Evolutionary conservation across 768 basidiomycete genomes (phyloP).

Genomic region (Lepiota venenata): DNA sequence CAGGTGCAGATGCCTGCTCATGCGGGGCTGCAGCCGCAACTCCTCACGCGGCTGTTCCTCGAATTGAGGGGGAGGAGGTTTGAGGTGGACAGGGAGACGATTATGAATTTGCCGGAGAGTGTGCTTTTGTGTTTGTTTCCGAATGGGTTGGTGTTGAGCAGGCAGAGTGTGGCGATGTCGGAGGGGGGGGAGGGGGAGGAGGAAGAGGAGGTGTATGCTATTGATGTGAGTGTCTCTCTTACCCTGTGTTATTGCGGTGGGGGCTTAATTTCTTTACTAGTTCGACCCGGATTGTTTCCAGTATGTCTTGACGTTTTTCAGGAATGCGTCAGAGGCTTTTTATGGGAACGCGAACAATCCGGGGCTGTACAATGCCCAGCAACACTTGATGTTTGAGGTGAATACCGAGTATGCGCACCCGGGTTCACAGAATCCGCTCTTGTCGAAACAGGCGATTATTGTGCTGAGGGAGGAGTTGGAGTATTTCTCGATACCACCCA

Average conservation of each 20-base stretch:
- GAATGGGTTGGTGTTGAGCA: conserved; percentile 90
- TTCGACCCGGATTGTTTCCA: conserved; percentile 97
- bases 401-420: conserved; percentile 61
- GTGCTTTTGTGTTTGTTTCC: conserved; percentile 96
- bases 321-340: conserved; percentile 82
- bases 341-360: conserved; percentile 78
- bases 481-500: conserved; percentile 94
- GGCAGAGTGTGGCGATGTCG: conserved; percentile 74
- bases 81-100: conserved; percentile 93
- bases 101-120: conserved; percentile 98
- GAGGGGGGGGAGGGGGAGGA: conserved; percentile 66
- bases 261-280: conserved; percentile 36
- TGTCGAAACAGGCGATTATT: conserved; percentile 97
- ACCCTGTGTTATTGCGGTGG: conserved; percentile 5
- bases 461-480: conserved; percentile 97
- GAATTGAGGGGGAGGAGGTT: conserved; percentile 91
- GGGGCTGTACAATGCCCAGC: conserved; percentile 76
- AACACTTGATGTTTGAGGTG: conserved; percentile 65
- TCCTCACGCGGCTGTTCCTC: conserved; percentile 84
- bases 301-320: conserved; percentile 92
- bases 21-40: conserved; percentile 77
- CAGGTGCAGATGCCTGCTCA: conserved; percentile 63
- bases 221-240: conserved; percentile 71
- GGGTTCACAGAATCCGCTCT: conserved; percentile 83
- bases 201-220: conserved; percentile 92